Evolutionary conservation across 352 stramenopile genomes (phyloP).

Genomic region (Blastocystis sp.): DNA sequence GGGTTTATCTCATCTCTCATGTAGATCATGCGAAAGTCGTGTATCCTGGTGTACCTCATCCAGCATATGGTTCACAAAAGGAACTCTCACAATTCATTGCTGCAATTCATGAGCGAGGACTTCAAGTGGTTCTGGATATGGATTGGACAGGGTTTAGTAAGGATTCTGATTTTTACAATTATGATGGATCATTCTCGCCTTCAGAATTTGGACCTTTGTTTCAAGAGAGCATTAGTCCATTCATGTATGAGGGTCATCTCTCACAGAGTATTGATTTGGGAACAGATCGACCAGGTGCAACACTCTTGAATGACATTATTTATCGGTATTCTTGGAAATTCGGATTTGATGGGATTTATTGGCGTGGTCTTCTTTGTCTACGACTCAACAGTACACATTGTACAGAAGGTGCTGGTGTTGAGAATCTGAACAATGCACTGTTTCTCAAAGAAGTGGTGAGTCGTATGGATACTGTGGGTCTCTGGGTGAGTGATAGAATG

Average conservation of each 20-base stretch:
- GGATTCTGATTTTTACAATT: constrained; percentile 13
- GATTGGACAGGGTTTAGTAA: constrained; percentile 29
- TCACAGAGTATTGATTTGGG: not conserved
- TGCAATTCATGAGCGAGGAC: not conserved
- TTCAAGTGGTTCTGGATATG: constrained; percentile 8
- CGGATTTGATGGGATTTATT: constrained; percentile 26
- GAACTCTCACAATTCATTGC: not conserved
- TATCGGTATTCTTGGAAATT: not conserved
- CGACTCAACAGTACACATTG: not conserved
- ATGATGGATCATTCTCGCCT: not conserved
- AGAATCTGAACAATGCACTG: not conserved
- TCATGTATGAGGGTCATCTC: not conserved
- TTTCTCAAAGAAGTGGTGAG: not conserved
- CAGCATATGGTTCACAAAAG: not conserved
- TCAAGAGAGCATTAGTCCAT: not conserved
- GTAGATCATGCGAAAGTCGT: not conserved
- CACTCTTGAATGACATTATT: not conserved
- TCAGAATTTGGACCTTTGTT: not conserved
- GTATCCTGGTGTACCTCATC: constrained; percentile 1
- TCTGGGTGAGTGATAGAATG: not conserved
- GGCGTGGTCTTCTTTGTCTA: constrained; percentile 15
- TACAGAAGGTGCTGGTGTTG: not conserved
- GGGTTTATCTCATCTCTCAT: not conserved
- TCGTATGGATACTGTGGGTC: not conserved
- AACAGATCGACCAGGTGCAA: not conserved